These are phyloP conservation scores for Linum lewisii DNA, from an alignment of 345 rosid species.

Conservation along the genomic window DNA sequence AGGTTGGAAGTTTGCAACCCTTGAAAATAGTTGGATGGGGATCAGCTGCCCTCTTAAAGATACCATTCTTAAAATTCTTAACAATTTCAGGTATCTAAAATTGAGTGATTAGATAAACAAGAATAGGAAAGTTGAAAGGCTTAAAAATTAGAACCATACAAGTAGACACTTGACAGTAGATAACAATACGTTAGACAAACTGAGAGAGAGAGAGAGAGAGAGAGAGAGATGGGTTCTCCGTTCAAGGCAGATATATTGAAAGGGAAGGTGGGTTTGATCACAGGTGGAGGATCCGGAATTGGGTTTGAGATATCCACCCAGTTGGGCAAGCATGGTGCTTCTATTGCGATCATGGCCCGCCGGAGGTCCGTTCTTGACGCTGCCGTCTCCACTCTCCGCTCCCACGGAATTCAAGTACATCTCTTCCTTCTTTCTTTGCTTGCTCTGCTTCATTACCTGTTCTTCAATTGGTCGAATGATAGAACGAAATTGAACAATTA, in stretches of 20 bases:
- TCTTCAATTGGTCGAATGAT: background rate
- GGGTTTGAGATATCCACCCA: slow-evolving; percentile 73
- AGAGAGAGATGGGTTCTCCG: slow-evolving; percentile 46
- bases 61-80: too few relatives aligned
- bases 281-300: slow-evolving; percentile 89
- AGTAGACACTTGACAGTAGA: too few relatives aligned
- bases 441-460: background rate
- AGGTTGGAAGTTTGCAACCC: too few relatives aligned
- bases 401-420: slow-evolving; percentile 52
- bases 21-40: too few relatives aligned
- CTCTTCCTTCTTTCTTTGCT: background rate
- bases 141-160: too few relatives aligned
- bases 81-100: too few relatives aligned
- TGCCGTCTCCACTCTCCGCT: slow-evolving; percentile 50
- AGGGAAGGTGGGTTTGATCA: slow-evolving; percentile 57
- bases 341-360: slow-evolving; percentile 73
- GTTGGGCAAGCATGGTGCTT: slow-evolving; percentile 66
- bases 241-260: slow-evolving; percentile 43
- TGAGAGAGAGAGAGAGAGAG: background rate
- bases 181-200: background rate
- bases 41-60: too few relatives aligned
- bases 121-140: too few relatives aligned
- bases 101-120: too few relatives aligned
- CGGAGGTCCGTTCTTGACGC: slow-evolving; percentile 51
- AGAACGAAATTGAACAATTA: background rate